Percentiles rank a stretch among this genome's conserved stretches.
Conservation (phyloP, 495 filamentous ascomycete genomes). For the Thermothielavioides terrestris region DNA sequence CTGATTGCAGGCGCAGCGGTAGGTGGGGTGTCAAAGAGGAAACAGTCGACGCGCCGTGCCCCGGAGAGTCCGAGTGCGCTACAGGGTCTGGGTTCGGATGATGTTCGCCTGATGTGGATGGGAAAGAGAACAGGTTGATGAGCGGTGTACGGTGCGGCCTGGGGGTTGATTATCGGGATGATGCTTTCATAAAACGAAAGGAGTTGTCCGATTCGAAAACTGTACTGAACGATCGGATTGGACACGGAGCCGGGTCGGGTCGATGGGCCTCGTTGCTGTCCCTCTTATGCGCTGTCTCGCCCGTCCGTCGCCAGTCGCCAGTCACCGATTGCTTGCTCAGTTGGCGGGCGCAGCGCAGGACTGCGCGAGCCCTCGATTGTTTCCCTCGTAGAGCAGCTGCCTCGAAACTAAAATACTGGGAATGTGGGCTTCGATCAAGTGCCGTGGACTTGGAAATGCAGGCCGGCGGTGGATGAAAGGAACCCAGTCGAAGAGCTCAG, state of each 20-base stretch:
- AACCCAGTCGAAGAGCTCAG: slow-evolving; percentile 12
- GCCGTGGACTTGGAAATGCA: slow-evolving; percentile 3
- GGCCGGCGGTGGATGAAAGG: slow-evolving; percentile 7
- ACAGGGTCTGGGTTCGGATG: neutral
- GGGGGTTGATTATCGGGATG: slow-evolving; percentile 21
- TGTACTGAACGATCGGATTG: neutral
- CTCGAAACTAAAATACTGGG: slow-evolving; percentile 1
- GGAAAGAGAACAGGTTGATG: neutral
- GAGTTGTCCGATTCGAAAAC: too few species aligned
- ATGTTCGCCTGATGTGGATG: slow-evolving; percentile 4
- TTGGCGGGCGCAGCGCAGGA: neutral
- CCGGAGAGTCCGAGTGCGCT: neutral
- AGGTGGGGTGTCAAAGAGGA: neutral
- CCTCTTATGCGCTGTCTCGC: neutral
- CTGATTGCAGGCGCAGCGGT: neutral
- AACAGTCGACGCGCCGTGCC: neutral
- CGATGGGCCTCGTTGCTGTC: neutral
- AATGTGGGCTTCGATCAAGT: neutral
- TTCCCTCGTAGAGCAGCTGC: too few species aligned
- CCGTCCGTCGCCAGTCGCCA: too few species aligned
- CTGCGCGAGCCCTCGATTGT: neutral
- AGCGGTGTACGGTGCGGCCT: slow-evolving; percentile 16
- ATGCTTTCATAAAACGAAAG: slow-evolving; percentile 28
- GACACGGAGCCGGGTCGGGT: slow-evolving; percentile 12
- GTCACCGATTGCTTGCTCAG: neutral